Evolutionary conservation across 768 basidiomycete genomes (phyloP), one percentile per base, ranked within the genome.

Genomic region (Psilocybe tampanensis): DNA sequence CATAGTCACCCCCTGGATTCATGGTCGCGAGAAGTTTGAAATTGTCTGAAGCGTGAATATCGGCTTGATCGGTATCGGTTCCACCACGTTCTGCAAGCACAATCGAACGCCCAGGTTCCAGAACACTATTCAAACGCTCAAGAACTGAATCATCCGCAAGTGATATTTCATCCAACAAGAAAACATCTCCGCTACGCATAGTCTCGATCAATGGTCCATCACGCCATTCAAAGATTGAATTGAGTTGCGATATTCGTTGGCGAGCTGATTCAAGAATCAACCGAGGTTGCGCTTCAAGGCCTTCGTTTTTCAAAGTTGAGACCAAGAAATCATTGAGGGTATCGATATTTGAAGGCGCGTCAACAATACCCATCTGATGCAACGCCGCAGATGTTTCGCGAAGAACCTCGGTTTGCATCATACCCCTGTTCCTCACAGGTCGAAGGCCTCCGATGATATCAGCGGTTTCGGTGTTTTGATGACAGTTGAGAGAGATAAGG

Each of bases 1-100:
- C 97, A 65, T 95, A 98, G 67, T 99, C 97, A 13, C 97, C 97
- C 18, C 97, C 97, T 0, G 97, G 97, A 69, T 99, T 99, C 97
- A 99, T 99, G 2, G 97, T 98, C 2, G 97, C 94, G 0, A 98
- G 78, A 34, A 99, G 85, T 68, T 95, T 89, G 80, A 99, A 99
- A 1, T 73, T 74, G 3, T 80, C 74, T 7, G 75, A 68, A 8
- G 94, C 95, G 18, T 72, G 76, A 41, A 98, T 77, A 7, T 80
- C 78, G 26, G 88, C 83, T 60, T 88, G 79, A 29, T 86, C 87
- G 11, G 84, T 76, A 58, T 88, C 84, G 42, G 81, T 82, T 11
- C 93, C 94, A 1, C 95, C 94, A 44, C 88, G 89, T 71, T 99
- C 97, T 0, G 97, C 97, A 12, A 99, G 82, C 5, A 97, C 90